phyloP scores from a whole-genome alignment of 148 eudicot genomes.

The Vaccinium darrowii region DNA sequence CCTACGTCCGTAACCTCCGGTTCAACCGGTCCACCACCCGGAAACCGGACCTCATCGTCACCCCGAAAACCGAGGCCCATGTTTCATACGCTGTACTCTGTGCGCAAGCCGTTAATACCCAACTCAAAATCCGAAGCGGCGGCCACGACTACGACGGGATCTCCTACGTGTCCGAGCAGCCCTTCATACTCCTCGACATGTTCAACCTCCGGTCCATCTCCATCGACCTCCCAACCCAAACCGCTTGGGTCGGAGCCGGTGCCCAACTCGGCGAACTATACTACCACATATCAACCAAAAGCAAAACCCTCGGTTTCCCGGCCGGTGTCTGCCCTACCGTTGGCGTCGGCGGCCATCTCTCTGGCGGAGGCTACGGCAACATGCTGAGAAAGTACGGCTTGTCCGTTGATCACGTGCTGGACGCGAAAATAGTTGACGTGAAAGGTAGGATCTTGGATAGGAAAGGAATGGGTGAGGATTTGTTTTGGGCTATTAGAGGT shows the following conservation, averaged over 20 bases:
- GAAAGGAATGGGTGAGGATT: conserved; percentile 21
- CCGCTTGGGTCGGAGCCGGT: conserved; percentile 17
- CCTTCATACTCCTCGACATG: conserved; percentile 17
- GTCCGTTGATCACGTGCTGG: conserved; percentile 32
- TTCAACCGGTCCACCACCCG: conserved; percentile 28
- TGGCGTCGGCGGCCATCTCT: conserved; percentile 43
- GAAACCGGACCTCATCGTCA: conserved; percentile 30
- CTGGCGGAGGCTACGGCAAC: conserved; percentile 45
- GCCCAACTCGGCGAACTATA: conserved; percentile 18
- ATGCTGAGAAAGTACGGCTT: conserved; percentile 42
- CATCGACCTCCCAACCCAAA: not conserved
- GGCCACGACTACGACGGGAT: conserved; percentile 23
- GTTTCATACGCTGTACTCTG: conserved; percentile 24
- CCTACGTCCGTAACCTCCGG: conserved; percentile 27
- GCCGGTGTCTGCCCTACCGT: conserved; percentile 43
- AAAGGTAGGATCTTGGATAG: conserved; percentile 9
- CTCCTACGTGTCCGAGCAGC: conserved; percentile 13
- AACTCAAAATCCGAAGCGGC: conserved; percentile 20
- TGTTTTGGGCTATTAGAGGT: conserved; percentile 14
- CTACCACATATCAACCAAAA: conserved; percentile 26
- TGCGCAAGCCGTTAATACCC: not conserved
- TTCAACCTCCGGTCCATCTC: conserved; percentile 15
- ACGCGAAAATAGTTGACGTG: conserved; percentile 15
- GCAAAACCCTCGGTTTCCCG: conserved; percentile 28
- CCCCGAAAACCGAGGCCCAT: conserved; percentile 17